These are phyloP conservation scores for Sarcocystis neurona DNA, from an alignment of 169 alveolate species.

Conservation along the genomic window DNA sequence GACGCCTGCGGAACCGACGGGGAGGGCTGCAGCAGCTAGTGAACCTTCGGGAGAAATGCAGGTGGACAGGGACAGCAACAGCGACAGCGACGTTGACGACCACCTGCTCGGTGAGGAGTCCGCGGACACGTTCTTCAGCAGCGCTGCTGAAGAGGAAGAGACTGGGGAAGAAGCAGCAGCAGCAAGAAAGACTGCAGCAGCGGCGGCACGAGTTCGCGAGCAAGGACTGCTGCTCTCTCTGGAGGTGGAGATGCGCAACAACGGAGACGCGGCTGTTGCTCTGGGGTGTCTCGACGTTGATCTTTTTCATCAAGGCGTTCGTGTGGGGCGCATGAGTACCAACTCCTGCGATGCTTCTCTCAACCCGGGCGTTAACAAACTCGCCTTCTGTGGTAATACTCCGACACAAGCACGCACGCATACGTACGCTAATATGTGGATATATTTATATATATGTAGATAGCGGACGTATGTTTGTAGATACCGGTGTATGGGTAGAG, in stretches of 20 bases:
- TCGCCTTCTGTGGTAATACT: not conserved
- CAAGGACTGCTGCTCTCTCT: slow-evolving; percentile 1
- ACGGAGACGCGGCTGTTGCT: not conserved
- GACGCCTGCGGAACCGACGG: too few relatives aligned
- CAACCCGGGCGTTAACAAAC: slow-evolving; percentile 7
- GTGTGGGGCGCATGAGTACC: not conserved
- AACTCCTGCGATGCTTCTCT: not conserved
- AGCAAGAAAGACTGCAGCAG: not conserved
- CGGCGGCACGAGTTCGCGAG: not conserved
- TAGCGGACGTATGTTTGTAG: not conserved
- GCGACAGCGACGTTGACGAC: too few relatives aligned
- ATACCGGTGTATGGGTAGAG: not conserved
- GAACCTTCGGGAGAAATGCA: too few relatives aligned
- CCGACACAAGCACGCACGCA: not conserved
- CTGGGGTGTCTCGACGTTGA: not conserved
- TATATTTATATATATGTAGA: not conserved
- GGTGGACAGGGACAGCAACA: too few relatives aligned
- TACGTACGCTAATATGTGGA: not conserved
- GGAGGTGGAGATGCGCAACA: not conserved
- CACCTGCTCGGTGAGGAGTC: too few relatives aligned
- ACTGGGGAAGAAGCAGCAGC: not conserved
- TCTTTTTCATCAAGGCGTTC: not conserved
- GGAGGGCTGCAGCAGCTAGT: too few relatives aligned
- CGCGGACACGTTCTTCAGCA: too few relatives aligned
- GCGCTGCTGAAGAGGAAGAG: not conserved